Conservation (phyloP, 768 basidiomycete genomes). For the Amanita muscaria region DNA sequence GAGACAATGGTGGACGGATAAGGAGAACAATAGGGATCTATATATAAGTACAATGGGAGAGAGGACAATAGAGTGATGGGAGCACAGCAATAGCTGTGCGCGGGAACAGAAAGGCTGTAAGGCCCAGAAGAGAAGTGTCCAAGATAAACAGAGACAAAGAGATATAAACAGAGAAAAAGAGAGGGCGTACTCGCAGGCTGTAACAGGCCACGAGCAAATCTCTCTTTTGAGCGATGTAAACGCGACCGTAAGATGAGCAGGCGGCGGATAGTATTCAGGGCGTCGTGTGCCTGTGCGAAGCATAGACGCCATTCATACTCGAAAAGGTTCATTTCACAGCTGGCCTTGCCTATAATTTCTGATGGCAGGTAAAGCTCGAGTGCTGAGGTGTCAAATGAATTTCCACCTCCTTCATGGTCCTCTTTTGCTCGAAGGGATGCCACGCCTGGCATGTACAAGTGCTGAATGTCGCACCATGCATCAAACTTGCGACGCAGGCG, state of each 20-base stretch:
- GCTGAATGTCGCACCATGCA: conserved; percentile 20
- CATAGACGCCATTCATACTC: background rate
- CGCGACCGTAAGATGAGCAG: background rate
- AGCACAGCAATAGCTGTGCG: too few relatives aligned
- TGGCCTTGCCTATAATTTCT: background rate
- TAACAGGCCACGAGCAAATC: background rate
- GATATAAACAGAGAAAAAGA: too few relatives aligned
- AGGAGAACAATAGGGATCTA: too few relatives aligned
- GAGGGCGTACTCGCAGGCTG: too few relatives aligned
- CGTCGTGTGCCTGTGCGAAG: background rate
- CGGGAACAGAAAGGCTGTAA: too few relatives aligned
- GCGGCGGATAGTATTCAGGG: background rate
- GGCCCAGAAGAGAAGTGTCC: too few relatives aligned
- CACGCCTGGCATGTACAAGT: conserved; percentile 20
- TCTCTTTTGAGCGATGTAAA: background rate
- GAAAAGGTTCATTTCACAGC: background rate
- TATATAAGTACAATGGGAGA: too few relatives aligned
- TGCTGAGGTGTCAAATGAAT: background rate
- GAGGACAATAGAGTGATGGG: too few relatives aligned
- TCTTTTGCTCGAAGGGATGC: background rate
- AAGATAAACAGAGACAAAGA: too few relatives aligned
- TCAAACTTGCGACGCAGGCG: conserved; percentile 17
- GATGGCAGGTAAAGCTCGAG: background rate
- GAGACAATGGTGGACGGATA: too few relatives aligned
- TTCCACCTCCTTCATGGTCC: background rate